A percentile compares a stretch with the other conserved stretches of the same genome.
These are phyloP conservation scores for Pseudogymnoascus verrucosus DNA, from an alignment of 2,329 filamentous ascomycete genomes.

Conservation along the genomic window DNA sequence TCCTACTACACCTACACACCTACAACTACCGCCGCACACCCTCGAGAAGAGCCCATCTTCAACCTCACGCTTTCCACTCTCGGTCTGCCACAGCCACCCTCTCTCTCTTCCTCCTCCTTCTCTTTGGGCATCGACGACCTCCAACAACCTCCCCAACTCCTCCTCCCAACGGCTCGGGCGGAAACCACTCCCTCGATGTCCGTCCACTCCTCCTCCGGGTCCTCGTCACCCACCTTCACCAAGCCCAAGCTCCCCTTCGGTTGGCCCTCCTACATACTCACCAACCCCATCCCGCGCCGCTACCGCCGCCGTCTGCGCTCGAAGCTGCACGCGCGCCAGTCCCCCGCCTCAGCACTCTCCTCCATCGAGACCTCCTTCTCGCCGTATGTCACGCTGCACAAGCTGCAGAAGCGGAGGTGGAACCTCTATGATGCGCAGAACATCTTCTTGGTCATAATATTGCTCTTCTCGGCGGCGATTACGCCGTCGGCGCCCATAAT, in stretches of 20 bases:
- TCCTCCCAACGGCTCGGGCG: constrained; percentile 6
- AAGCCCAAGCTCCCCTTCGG: constrained; percentile 35
- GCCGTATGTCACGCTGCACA: constrained; percentile 66
- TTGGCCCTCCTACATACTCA: constrained; percentile 34
- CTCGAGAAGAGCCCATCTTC: not conserved
- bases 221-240: constrained; percentile 21
- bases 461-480: constrained; percentile 75
- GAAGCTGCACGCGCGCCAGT: constrained; percentile 57
- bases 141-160: constrained; percentile 3
- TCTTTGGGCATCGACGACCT: constrained; percentile 9
- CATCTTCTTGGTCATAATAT: constrained; percentile 61
- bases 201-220: not conserved
- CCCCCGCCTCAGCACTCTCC: constrained; percentile 65
- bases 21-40: not conserved
- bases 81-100: not conserved
- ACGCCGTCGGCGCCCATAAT: constrained; percentile 68
- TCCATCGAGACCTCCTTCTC: constrained; percentile 75
- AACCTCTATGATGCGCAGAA: constrained; percentile 80
- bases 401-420: constrained; percentile 72
- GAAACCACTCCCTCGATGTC: constrained; percentile 2
- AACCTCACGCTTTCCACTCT: not conserved
- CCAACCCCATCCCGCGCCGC: constrained; percentile 52
- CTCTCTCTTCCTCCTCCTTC: not conserved
- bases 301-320: constrained; percentile 61
- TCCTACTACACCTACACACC: not conserved